Evolutionary conservation across 129 eudicot species (phyloP), one percentile per base, ranked within the genome.

Genomic region (Chrysanthemum lavandulifolium): DNA sequence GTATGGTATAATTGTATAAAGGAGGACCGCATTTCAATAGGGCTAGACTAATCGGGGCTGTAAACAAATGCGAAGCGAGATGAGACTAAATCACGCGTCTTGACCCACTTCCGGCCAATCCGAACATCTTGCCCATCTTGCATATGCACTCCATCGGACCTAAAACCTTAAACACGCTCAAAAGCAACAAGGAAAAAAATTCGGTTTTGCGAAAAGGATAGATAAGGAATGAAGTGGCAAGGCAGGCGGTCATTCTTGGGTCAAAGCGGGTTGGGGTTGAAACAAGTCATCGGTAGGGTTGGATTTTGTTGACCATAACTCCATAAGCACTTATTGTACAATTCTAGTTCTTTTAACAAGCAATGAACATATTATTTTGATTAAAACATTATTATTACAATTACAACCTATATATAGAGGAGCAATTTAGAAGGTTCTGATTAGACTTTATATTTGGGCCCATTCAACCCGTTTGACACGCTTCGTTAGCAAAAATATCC

Each of bases 71-170:
- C 40, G 53, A 15, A 77, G 29, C 57, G n/a, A 59, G 65, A 59
- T 43, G 43, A 68, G 65, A 69, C 15, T 8, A 2, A 49, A 59
- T 79, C 77, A 71, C n/a, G 48, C 82, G 25, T 87, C 97, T 13
- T 87, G 74, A 68, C 29, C 81, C 95, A 43, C 89, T 83, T 73
- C 81, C 97, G 43, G 77, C 90, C 90, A 54, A 73, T 65, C 58
- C 80, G 89, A 69, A 73, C 76, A 29, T 88, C 97, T 29, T 75
- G 88, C 61, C 69, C 72, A 23, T 69, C 45, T 9, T 69, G 50
- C 12, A 81, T 91, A 91, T 75, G 36, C 10, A 79, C 88, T 86
- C 54, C 92, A 69, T 86, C 86, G 95, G 95, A 29, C 92, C 91
- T 88, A 88, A 71, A 14, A 91, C 85, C 79, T 84, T 81, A 69